Evolutionary conservation across 495 filamentous ascomycete genomes (phyloP), one percentile per base, ranked within the genome.

Genomic region (Hyphodiscus hymeniophilus): DNA sequence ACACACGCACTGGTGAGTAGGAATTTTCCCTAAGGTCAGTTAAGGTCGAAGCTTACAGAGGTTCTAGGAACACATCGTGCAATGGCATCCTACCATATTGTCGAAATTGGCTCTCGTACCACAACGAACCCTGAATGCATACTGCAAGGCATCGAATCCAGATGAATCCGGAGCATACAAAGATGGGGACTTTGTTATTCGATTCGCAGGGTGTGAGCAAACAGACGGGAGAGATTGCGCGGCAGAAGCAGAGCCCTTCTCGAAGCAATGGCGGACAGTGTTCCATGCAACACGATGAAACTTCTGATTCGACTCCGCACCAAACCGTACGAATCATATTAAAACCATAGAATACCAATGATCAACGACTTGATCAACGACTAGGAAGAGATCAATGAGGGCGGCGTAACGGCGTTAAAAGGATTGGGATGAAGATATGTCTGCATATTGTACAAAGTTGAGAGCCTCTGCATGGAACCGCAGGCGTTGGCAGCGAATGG

Each of bases 81-180:
- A 95, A 72, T 99, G 94, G 94, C 94, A 99, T 62, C 89, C 92
- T n/a, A 99, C 92, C 0, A 87, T 97, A 44, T 75, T 99, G 16
- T 84, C 89, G 17, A 87, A 87, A 56, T 66, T 95, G 45, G 89
- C 85, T 1, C 68, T 99, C 11, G 67, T 99, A 16, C 88, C 89
- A 3, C 91, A 97, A 66, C 75, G 80, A 16, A 67, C 74, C 31
- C 64, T 99, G 57, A 94, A 94, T 62, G 72, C 88, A 3, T 95
- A 94, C 61, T 63, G 60, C 38, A 63, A 62, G 26, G 57, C 38
- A 18, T 54, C 55, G 7, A 45, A 62, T 30, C 69, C 70, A 3
- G 67, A 63, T 21, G 62, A 62, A 11, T 60, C 62, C n/a, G 54
- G 47, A 18, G 71, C 77, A 56, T 90, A 85, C 63, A 71, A 79